phyloP scores from a whole-genome alignment of 2,329 filamentous ascomycete genomes.

The Aspergillus calidoustus region DNA sequence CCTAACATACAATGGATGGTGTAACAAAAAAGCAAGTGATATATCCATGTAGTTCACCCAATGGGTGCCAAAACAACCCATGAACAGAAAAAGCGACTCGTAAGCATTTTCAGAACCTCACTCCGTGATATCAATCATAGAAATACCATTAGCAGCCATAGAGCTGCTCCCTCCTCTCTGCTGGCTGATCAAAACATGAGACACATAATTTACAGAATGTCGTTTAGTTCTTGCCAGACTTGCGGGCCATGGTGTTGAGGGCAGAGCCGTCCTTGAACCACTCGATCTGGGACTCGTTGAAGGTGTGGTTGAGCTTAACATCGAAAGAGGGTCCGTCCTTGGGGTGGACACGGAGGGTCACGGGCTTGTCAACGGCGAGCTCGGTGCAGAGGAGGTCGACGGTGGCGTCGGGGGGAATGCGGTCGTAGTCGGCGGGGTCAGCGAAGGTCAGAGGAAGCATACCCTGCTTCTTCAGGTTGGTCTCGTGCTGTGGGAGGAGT shows the following conservation, averaged over 20 bases:
- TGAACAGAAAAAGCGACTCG: constrained; percentile 39
- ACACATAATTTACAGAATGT: constrained; percentile 30
- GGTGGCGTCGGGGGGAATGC: constrained; percentile 90
- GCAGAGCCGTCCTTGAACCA: constrained; percentile 99
- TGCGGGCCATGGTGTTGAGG: constrained; percentile 97
- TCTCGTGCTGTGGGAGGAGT: constrained; percentile 72
- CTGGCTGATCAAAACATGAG: constrained; percentile 27
- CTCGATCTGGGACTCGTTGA: constrained; percentile 96
- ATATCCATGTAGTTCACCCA: constrained; percentile 48
- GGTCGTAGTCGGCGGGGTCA: constrained; percentile 96
- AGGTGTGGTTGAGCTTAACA: constrained; percentile 86
- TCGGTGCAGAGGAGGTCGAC: constrained; percentile 89
- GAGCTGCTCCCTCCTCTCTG: constrained; percentile 21
- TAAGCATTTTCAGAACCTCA: constrained; percentile 41
- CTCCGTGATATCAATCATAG: constrained; percentile 38
- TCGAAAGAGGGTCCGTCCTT: constrained; percentile 83
- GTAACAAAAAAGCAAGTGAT: constrained; percentile 39
- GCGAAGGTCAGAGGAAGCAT: constrained; percentile 98
- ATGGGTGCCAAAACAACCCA: constrained; percentile 31
- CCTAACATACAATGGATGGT: constrained; percentile 42
- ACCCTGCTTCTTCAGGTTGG: constrained; percentile 99
- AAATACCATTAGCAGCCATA: constrained; percentile 30
- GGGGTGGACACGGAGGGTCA: constrained; percentile 90
- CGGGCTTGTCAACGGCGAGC: constrained; percentile 87
- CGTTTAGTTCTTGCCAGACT: constrained; percentile 35